Conservation (phyloP, 352 stramenopile genomes). For the Globisporangium solare region DNA sequence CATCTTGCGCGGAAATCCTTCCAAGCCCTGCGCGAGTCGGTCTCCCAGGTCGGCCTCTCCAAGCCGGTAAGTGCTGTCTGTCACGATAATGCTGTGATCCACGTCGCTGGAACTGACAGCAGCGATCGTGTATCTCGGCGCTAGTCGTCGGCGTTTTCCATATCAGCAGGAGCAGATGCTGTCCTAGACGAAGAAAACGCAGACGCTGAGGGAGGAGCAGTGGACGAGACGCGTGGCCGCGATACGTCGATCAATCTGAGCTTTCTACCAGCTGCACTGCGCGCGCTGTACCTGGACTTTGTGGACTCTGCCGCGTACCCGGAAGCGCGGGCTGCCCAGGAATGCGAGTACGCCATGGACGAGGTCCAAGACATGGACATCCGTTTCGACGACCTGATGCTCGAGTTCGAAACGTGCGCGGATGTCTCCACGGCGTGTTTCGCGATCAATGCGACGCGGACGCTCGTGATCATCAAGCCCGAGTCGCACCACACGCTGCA, state of each 20-base stretch:
- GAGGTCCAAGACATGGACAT: slow-evolving; percentile 28
- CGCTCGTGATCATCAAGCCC: slow-evolving; percentile 22
- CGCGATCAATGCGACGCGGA: slow-evolving; percentile 34
- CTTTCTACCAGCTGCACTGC: slow-evolving; percentile 34
- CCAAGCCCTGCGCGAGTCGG: slow-evolving; percentile 33
- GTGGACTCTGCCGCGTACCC: slow-evolving; percentile 4
- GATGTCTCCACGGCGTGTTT: slow-evolving; percentile 25
- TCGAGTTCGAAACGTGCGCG: slow-evolving; percentile 34
- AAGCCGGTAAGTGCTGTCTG: slow-evolving; percentile 11
- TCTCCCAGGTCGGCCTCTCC: slow-evolving; percentile 12
- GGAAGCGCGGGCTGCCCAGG: background rate
- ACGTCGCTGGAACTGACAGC: background rate
- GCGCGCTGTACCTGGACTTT: slow-evolving; percentile 27
- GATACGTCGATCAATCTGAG: slow-evolving; percentile 24
- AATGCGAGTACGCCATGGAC: slow-evolving; percentile 7
- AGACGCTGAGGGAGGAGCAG: slow-evolving; percentile 1
- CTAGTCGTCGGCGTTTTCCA: slow-evolving; percentile 32
- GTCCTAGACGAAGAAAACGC: slow-evolving; percentile 15
- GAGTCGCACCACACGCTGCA: slow-evolving; percentile 25
- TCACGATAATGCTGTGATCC: background rate
- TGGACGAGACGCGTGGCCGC: slow-evolving; percentile 1
- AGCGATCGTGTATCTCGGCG: background rate
- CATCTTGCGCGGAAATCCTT: slow-evolving; percentile 46
- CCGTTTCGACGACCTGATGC: slow-evolving; percentile 38
- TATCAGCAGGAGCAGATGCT: slow-evolving; percentile 17